Evolutionary conservation across 495 filamentous ascomycete genomes (phyloP), one percentile per base, ranked within the genome.

Genomic region (Lasiosphaeriaceae sp.): DNA sequence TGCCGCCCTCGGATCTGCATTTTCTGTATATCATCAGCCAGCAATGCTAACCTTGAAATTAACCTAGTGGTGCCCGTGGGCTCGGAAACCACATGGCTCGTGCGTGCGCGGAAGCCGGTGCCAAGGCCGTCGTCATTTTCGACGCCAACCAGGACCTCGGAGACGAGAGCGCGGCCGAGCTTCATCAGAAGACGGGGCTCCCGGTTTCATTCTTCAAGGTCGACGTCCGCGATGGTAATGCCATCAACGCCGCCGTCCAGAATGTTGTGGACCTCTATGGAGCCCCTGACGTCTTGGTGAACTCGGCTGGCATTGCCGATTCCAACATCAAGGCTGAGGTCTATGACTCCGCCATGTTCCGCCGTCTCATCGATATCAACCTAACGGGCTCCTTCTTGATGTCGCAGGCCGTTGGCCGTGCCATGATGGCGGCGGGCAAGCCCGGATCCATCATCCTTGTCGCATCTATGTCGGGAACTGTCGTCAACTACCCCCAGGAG

Each of bases 301-400:
- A 90, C 72, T 88, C 88, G 52, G 91, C 90, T 29, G 90, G 91
- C 61, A 90, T 95, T 55, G 89, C 90, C 59, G 88, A 91, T 52
- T 78, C 75, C 69, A 80, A 78, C 69, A 78, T 80, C 70, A 70
- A 74, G 59, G 76, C 74, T 35, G 67, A 76, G 83, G 82, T 74
- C 21, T 80, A 80, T 65, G 77, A 80, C 67, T 70, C 75, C 3
- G 87, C 86, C 54, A 86, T 82, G 72, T 92, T 88, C 76, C 81
- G 85, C 51, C 81, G 80, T 58, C 77, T 90, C 12, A 85, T 92
- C 61, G 85, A 88, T 62, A 89, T 89, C 77, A 90, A 90, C 77
- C 67, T 90, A 39, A 88, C 79, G 11, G 87, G 87, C 58, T 86
- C 86, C 20, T 89, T 90, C 77, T 66, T 87, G 47, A 80, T 84